Percentiles rank a stretch among this genome's conserved stretches.
phyloP scores from a whole-genome alignment of 129 eudicot genomes.

The Apium graveolens region DNA sequence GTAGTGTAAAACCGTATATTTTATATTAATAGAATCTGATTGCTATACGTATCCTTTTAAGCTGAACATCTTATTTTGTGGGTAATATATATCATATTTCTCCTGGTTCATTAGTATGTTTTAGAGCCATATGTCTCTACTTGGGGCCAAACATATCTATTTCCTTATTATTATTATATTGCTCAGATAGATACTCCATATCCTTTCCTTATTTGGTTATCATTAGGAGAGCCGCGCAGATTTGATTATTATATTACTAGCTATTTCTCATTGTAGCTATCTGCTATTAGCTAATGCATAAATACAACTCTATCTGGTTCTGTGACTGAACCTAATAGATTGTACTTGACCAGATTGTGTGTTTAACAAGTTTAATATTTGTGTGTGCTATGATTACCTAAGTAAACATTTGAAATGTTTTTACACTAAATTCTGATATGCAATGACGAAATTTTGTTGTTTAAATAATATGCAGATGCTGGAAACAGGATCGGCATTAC shows the following conservation, averaged over 20 bases:
- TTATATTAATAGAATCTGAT: neutral
- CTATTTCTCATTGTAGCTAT: neutral
- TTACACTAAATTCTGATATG: neutral
- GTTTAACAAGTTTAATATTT: neutral
- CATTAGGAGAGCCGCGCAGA: no score
- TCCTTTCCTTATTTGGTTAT: no score
- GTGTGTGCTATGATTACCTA: neutral
- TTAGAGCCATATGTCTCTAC: neutral
- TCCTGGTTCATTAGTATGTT: neutral
- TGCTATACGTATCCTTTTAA: neutral
- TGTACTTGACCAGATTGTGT: neutral
- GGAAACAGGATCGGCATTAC: constrained; percentile 18
- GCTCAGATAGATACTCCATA: neutral
- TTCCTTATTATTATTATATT: neutral
- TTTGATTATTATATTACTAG: neutral
- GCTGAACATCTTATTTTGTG: neutral
- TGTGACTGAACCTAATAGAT: neutral
- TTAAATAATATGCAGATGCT: constrained; percentile 50
- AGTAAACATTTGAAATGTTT: neutral
- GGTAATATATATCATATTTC: neutral
- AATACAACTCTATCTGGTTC: neutral
- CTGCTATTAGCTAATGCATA: neutral
- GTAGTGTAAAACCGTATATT: neutral
- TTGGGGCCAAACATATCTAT: neutral
- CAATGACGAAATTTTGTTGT: neutral